These are phyloP conservation scores for Amesomyces nigricolor DNA, from an alignment of 2,329 filamentous ascomycete species.

Conservation along the genomic window DNA sequence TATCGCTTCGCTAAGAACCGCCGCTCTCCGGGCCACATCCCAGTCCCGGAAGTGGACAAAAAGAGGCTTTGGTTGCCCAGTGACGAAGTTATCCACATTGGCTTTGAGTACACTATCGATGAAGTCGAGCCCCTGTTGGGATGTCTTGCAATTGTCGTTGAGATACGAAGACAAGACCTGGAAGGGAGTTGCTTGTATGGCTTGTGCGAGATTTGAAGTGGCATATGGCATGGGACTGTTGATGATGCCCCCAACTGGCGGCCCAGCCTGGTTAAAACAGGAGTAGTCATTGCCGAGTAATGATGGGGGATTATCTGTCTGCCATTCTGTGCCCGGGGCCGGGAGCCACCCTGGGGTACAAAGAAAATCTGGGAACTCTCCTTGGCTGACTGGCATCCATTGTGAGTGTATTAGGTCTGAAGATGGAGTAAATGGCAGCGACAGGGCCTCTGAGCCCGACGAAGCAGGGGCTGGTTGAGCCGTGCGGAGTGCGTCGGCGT, in stretches of 20 bases:
- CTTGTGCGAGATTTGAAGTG: background rate
- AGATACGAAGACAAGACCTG: background rate
- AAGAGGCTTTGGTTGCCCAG: background rate
- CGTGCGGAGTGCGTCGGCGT: background rate
- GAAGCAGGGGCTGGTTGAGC: too few species aligned
- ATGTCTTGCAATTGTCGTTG: background rate
- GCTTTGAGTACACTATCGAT: background rate
- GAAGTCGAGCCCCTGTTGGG: background rate
- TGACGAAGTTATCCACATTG: background rate
- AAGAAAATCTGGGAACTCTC: too few species aligned
- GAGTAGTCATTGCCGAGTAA: background rate
- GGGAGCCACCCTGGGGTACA: too few species aligned
- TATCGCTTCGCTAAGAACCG: background rate
- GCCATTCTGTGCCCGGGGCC: too few species aligned
- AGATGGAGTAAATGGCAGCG: too few species aligned
- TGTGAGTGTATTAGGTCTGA: too few species aligned
- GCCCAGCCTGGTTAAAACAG: too few species aligned
- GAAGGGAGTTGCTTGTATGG: background rate
- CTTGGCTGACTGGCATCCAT: too few species aligned
- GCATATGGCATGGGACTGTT: too few species aligned
- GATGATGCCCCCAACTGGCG: too few species aligned
- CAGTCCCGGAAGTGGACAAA: background rate
- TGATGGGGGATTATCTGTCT: too few species aligned
- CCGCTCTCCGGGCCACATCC: background rate
- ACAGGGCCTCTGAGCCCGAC: too few species aligned